Evolutionary conservation across 306 rosid genomes (phyloP), one percentile per base, ranked within the genome.

Genomic region (Pterocarpus santalinus): DNA sequence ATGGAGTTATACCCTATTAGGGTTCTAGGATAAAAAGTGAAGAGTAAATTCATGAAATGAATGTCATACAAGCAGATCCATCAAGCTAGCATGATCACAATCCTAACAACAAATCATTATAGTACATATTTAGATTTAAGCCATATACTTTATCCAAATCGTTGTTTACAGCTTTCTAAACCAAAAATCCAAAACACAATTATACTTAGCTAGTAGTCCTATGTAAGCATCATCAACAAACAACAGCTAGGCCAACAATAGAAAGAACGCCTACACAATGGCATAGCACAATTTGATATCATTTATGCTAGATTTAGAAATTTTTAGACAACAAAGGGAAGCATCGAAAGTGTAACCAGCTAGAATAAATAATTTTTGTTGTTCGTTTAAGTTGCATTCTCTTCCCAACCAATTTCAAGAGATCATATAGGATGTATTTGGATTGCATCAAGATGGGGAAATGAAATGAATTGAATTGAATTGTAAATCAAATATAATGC

Each of bases 31-130:
- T 22, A 22, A 1, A 56, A 69, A 44, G 56, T 13, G 41, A 72
- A 55, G 53, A 22, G 28, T 22, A 36, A 73, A 38, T 10, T 15
- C 34, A n/a, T 34, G 32, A 71, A 51, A 30, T 1, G 28, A 22
- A 22, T 22, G 28, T 22, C 28, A 22, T 3, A 36, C 73, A 28
- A 28, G 41, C 28, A 22, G 28, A 1, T 22, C 28, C 28, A 22
- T 22, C 1, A 22, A 22, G 28, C 28, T 1, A 53, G 1, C 62
- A 49, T 64, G 28, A 35, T 2, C 32, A 69, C 16, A 32, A 47
- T 80, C 68, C 51, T 52, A 79, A 60, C 60, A 58, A 12, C 52
- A 58, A 58, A 16, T 38, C 79, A 77, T 38, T 46, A 3, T 10
- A 46, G 12, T 46, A 5, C 44, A 39, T 39, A 2, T 7, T 39